Base-by-base conservation (phyloP, 1,284 basidiomycete genomes). In the Melampsora larici-populina region DNA sequence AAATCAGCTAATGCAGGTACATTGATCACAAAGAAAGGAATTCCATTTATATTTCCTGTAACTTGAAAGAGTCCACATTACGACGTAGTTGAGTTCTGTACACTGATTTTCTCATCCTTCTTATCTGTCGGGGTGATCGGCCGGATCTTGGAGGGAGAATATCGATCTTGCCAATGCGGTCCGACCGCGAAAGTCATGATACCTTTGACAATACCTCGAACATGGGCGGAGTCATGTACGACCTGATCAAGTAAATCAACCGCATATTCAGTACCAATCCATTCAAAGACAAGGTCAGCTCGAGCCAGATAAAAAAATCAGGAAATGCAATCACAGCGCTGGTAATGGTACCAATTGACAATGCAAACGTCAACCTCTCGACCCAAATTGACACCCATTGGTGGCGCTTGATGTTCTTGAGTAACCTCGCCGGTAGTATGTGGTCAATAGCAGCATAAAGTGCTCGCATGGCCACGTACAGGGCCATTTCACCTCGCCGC, bases 391-490 rank as follows among this genome's bases (percentile, higher is more conserved):
- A 74, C 26, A 81, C 49, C 33, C 70, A 60, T 15, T 67, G 78
- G 26, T 79, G 79, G 0, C 48, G 33, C 0, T 33, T 24, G 13
- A 79, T 79, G 2, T 66, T 36, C 3, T 46, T 48, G 4, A 80
- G 43, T 33, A 81, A 71, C 33, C 64, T 65, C 9, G 33, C 31
- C 1, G 81, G 81, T 5, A 80, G 62, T n/a, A 80, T 49, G 15
- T 80, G 70, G 55, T 81, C 80, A 48, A 81, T 67, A 11, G 79
- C 36, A 31, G 81, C 79, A 49, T 80, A 81, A 46, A 85, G 70
- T 18, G 84, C 84, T 24, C 84, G 68, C n/a, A 84, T 83, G 1
- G 84, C 84, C 6, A 83, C 82, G 77, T 84, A 85, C 26, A 85
- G 78, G 21, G 84, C 84, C 84, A 85, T 85, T 78, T 85, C 84